These are phyloP conservation scores for Diaporthe citri DNA, from an alignment of 2,329 filamentous ascomycete genomes.

Conservation along the genomic window DNA sequence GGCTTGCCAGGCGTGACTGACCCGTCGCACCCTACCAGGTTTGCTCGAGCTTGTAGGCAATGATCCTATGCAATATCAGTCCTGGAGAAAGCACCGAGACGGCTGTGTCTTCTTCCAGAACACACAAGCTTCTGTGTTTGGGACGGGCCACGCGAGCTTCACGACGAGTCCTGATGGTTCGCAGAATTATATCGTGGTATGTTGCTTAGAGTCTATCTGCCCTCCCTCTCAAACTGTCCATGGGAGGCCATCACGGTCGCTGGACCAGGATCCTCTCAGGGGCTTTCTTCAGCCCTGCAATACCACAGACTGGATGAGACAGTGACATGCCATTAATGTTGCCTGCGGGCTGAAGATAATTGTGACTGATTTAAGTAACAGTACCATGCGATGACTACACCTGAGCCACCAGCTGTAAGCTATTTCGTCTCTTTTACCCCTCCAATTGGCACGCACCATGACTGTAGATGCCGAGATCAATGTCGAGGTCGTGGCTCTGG, in stretches of 20 bases:
- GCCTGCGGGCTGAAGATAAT: too few relatives aligned
- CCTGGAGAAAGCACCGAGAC: slow-evolving; percentile 50
- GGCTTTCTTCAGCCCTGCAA: not conserved
- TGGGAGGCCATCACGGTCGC: not conserved
- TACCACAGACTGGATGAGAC: not conserved
- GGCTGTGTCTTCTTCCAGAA: slow-evolving; percentile 54
- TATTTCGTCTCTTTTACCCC: not conserved
- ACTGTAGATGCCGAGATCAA: not conserved
- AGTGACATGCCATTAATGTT: not conserved
- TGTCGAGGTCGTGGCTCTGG: too few relatives aligned
- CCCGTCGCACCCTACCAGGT: slow-evolving; percentile 23
- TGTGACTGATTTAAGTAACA: not conserved
- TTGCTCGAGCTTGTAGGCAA: slow-evolving; percentile 52
- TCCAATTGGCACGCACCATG: not conserved
- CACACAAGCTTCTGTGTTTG: slow-evolving; percentile 49
- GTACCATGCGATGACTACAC: slow-evolving; percentile 52
- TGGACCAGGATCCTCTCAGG: not conserved
- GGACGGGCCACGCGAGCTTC: slow-evolving; percentile 52
- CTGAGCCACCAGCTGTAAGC: slow-evolving; percentile 45
- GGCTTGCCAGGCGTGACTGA: not conserved
- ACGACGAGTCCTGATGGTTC: slow-evolving; percentile 50
- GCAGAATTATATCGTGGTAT: slow-evolving; percentile 49
- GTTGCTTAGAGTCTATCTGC: not conserved
- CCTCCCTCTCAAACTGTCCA: not conserved
- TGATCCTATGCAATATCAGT: slow-evolving; percentile 53